These are phyloP conservation scores for Lichenothelia convexa DNA, from an alignment of 495 filamentous ascomycete genomes.

Conservation along the genomic window DNA sequence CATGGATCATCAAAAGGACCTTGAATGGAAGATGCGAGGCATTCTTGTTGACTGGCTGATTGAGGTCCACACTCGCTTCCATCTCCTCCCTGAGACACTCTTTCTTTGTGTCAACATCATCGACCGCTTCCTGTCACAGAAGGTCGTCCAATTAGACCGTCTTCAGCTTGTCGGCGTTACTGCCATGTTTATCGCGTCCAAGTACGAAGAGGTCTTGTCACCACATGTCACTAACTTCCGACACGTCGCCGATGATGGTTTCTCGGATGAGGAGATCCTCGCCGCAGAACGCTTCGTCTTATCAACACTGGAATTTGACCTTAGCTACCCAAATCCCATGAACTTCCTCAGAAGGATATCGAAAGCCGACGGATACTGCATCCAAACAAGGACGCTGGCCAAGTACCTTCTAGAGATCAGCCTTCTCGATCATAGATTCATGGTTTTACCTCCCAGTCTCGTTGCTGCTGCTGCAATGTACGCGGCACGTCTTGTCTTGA, in stretches of 20 bases:
- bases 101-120: constrained; percentile 97
- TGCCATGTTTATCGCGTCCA: constrained; percentile 97
- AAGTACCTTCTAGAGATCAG: constrained; percentile 99
- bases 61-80: constrained; percentile 93
- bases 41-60: constrained; percentile 97
- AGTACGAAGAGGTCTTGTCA: constrained; percentile 95
- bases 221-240: constrained; percentile 94
- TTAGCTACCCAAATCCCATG: constrained; percentile 98
- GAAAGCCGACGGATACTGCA: constrained; percentile 96
- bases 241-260: constrained; percentile 91
- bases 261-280: constrained; percentile 90
- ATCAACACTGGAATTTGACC: constrained; percentile 78
- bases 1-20: constrained; percentile 79
- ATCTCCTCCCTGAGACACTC: constrained; percentile 89
- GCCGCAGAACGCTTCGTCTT: constrained; percentile 90
- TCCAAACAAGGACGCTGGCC: constrained; percentile 85
- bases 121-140: constrained; percentile 85
- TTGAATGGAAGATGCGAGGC: constrained; percentile 97
- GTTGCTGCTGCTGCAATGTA: constrained; percentile 91
- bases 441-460: constrained; percentile 70
- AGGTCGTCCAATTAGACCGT: constrained; percentile 85
- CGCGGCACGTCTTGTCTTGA: constrained; percentile 70
- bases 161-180: constrained; percentile 93
- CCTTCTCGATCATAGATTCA: constrained; percentile 80
- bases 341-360: constrained; percentile 97